phyloP scores from a whole-genome alignment of 371 early-diverging fungal genomes.

The Syncephalastrum racemosum region DNA sequence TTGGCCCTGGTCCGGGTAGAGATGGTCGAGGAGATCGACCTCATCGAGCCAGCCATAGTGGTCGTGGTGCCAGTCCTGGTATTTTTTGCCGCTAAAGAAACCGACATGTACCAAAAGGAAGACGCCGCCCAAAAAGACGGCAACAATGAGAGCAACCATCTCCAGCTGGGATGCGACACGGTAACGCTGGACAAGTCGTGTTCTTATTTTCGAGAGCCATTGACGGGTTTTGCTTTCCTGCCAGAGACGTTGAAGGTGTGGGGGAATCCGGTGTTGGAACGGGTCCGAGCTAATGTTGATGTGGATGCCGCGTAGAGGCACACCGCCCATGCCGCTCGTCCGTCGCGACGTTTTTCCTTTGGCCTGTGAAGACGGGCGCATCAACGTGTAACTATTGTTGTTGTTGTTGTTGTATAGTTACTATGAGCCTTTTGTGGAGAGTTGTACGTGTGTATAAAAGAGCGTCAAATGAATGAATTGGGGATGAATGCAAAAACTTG shows the following conservation, averaged over 20 bases:
- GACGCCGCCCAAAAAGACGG: slow-evolving; percentile 20
- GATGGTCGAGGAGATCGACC: slow-evolving; percentile 48
- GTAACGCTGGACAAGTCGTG: slow-evolving; percentile 29
- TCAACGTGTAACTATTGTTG: too few species aligned
- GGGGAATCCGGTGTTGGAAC: slow-evolving; percentile 50
- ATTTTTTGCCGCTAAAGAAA: slow-evolving; percentile 48
- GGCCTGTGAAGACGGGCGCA: too few species aligned
- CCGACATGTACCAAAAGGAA: slow-evolving; percentile 42
- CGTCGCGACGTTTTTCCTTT: too few species aligned
- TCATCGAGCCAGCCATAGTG: slow-evolving; percentile 28
- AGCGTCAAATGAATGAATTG: too few species aligned
- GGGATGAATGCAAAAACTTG: too few species aligned
- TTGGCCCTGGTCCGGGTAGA: slow-evolving; percentile 59
- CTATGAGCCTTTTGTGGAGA: too few species aligned
- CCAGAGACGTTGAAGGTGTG: slow-evolving; percentile 47
- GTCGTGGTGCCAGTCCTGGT: slow-evolving; percentile 44
- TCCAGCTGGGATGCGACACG: slow-evolving; percentile 25
- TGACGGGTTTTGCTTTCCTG: slow-evolving; percentile 40
- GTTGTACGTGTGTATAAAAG: too few species aligned
- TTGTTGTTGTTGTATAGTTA: too few species aligned
- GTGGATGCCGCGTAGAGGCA: slow-evolving; percentile 43
- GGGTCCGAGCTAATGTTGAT: slow-evolving; percentile 57
- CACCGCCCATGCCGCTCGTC: neutral
- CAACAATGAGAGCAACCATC: slow-evolving; percentile 6
- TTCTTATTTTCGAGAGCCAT: slow-evolving; percentile 13